phyloP scores from a whole-genome alignment of 306 rosid species.

The Lathyrus tuberosus region DNA sequence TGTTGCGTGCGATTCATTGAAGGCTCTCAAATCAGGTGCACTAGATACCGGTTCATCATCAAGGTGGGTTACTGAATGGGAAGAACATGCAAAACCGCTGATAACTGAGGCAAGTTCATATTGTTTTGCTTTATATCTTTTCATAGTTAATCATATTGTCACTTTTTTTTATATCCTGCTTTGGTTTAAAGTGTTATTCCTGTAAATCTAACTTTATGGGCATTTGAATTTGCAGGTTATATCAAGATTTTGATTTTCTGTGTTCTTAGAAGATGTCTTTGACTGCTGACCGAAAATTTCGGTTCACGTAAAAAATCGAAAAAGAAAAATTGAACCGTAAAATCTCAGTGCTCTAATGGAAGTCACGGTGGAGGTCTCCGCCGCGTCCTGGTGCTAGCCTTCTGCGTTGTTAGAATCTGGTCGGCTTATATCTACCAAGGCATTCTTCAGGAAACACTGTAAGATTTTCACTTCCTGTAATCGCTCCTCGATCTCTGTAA shows the following conservation, averaged over 20 bases:
- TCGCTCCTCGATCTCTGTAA: constrained; percentile 12
- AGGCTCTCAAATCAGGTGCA: constrained; percentile 64
- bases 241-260: constrained; percentile 42
- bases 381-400: constrained; percentile 73
- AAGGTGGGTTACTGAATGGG: constrained; percentile 91
- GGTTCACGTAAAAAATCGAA: constrained; percentile 1
- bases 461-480: constrained; percentile 18
- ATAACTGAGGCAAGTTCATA: constrained; percentile 68
- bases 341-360: constrained; percentile 61
- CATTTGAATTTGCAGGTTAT: constrained; percentile 48
- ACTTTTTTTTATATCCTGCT: constrained; percentile 1
- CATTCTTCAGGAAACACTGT: constrained; percentile 94
- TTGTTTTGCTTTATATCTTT: constrained; percentile 23
- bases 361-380: constrained; percentile 77
- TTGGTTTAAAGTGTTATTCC: constrained; percentile 2
- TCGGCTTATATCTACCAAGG: constrained; percentile 96
- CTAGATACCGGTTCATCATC: constrained; percentile 69
- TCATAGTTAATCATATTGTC: constrained; percentile 16
- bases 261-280: constrained; percentile 17
- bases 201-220: constrained; percentile 6
- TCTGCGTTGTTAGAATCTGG: constrained; percentile 93
- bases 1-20: constrained; percentile 60
- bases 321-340: constrained; percentile 14
- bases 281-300: constrained; percentile 3
- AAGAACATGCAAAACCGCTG: constrained; percentile 81